Evolutionary conservation across 2,329 filamentous ascomycete genomes (phyloP), one percentile per base, ranked within the genome.

Genomic region (Cryphonectria naterciae): DNA sequence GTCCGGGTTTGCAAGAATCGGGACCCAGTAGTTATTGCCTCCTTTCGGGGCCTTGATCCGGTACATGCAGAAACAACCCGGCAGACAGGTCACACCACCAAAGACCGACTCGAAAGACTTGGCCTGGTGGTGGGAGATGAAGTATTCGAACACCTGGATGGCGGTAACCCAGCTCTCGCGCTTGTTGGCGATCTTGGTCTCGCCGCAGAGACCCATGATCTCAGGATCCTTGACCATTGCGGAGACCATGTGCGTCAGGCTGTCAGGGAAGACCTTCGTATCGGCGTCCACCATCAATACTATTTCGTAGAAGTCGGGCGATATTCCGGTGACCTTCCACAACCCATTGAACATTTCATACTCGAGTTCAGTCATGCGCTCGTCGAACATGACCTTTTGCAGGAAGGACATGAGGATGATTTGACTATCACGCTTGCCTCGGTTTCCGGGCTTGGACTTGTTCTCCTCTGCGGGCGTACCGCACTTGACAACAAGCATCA

Each of bases 41-140:
- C 96, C 96, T 84, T 99, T 99, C 72, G 96, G 97, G 41, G 96
- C 93, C 84, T 99, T 99, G 88, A 99, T 98, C 78, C 96, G 93
- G 85, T 99, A 99, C 97, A 99, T 99, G 87, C 94, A 98, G 90
- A 99, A 99, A 86, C 96, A 99, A 74, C 96, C 96, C 22, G 96
- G 96, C 76, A 99, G 86, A 87, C 96, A 99, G 74, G 96, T 99
- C 73, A 99, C 96, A 92, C 96, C 96, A 83, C 96, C 96, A 82
- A 99, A 99, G 75, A 98, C 93, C 0, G 95, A 98, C 82, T 99
- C 96, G 83, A 99, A 99, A 4, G 95, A 94, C 83, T 99, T 99
- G 78, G 95, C 90, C 77, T 97, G 88, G 81, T 99, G 97, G 81
- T 99, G 96, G 2, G 96, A 98, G 83, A 99, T 96, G 85, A 98